Conservation (phyloP, 345 rosid genomes). For the Euphorbia peplus region DNA sequence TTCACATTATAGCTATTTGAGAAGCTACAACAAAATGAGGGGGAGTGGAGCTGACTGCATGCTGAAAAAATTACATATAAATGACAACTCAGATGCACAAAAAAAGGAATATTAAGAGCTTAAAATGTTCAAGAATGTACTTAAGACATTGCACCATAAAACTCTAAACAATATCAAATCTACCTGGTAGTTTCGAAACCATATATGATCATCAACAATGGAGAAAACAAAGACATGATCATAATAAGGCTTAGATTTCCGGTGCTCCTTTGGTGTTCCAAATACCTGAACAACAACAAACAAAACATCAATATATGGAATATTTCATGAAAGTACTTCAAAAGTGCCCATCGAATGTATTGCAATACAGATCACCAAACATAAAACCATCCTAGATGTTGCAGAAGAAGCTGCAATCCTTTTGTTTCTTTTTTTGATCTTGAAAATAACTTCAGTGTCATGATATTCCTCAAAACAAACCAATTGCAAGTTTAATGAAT, state of each 20-base stretch:
- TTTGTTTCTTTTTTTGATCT: not conserved
- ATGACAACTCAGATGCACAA: not conserved
- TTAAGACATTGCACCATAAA: not conserved
- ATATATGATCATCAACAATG: slow-evolving; percentile 87
- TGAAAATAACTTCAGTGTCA: not conserved
- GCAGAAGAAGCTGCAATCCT: not conserved
- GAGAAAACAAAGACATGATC: slow-evolving; percentile 97
- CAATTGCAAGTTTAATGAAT: not conserved
- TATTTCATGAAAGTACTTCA: not conserved
- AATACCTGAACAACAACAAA: slow-evolving; percentile 47
- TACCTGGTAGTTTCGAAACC: slow-evolving; percentile 99
- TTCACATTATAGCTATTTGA: not conserved
- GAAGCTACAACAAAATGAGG: not conserved
- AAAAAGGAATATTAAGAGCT: too few relatives aligned
- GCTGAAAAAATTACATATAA: too few relatives aligned
- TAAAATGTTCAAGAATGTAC: not conserved
- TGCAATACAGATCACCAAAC: not conserved
- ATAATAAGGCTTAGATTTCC: slow-evolving; percentile 89
- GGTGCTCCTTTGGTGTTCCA: slow-evolving; percentile 86
- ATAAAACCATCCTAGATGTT: not conserved
- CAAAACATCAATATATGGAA: not conserved
- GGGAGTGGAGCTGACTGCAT: too few relatives aligned
- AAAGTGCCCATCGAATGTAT: not conserved
- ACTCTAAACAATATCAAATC: not conserved
- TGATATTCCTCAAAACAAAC: not conserved